Evolutionary conservation across 2,329 filamentous ascomycete species (phyloP).

Genomic region (Periconia sp.): DNA sequence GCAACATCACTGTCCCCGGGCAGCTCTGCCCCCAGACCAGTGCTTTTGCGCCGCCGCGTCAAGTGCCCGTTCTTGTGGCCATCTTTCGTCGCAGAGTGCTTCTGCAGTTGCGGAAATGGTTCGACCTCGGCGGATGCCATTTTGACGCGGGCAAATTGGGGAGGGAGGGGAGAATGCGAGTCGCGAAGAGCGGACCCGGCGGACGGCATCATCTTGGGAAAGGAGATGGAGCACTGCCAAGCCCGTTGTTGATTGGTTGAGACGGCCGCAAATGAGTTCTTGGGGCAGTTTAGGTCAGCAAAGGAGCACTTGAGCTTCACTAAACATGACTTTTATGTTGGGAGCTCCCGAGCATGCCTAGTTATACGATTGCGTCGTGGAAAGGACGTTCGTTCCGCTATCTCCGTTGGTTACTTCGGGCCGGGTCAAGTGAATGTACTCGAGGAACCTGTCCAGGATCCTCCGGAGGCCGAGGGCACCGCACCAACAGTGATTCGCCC

Average conservation of each 20-base stretch:
- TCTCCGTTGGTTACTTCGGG: neutral
- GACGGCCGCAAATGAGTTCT: neutral
- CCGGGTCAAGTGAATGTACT: neutral
- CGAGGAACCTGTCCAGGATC: too few relatives aligned
- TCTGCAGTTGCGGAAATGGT: conserved; percentile 40
- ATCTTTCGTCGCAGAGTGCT: conserved; percentile 15
- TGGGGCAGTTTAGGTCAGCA: conserved; percentile 1
- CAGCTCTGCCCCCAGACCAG: conserved; percentile 58
- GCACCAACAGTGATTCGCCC: conserved; percentile 4
- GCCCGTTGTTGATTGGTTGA: conserved; percentile 9
- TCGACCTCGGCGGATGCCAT: conserved; percentile 29
- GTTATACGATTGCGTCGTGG: neutral
- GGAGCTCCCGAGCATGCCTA: neutral
- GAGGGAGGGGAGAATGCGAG: conserved; percentile 12
- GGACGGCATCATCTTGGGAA: conserved; percentile 14
- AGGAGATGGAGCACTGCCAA: conserved; percentile 17
- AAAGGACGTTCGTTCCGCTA: neutral
- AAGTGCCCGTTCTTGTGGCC: conserved; percentile 17
- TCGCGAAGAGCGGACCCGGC: neutral
- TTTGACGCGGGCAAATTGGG: conserved; percentile 11
- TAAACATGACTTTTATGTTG: neutral
- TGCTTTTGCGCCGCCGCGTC: conserved; percentile 52
- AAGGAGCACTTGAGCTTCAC: neutral
- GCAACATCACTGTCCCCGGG: conserved; percentile 59
- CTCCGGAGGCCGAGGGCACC: conserved; percentile 6